phyloP scores from a whole-genome alignment of 208 protist species.

The Trichomonas tenax region DNA sequence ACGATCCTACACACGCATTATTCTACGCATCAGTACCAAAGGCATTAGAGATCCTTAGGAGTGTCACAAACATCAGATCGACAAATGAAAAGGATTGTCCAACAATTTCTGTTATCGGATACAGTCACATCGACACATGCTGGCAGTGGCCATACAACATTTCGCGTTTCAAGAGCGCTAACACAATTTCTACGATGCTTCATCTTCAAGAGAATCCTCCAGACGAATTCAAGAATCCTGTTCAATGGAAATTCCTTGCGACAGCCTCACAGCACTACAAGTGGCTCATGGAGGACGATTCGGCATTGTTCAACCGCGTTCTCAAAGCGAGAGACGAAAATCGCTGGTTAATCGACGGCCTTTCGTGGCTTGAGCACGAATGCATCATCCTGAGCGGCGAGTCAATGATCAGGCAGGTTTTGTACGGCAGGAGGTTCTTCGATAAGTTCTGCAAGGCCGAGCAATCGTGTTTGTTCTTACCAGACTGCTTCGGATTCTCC shows the following conservation, averaged over 20 bases:
- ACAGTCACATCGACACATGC: neutral
- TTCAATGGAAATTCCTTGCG: neutral
- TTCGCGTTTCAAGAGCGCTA: neutral
- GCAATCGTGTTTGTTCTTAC: neutral
- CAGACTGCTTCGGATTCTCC: neutral
- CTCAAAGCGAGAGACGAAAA: neutral
- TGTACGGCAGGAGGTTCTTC: neutral
- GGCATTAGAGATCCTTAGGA: neutral
- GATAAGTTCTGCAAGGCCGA: neutral
- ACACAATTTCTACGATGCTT: neutral
- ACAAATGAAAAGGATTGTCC: neutral
- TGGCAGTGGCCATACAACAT: neutral
- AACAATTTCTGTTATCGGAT: neutral
- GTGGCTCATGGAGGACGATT: neutral
- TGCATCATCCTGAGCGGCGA: neutral
- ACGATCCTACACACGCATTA: neutral
- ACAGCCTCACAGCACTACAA: neutral
- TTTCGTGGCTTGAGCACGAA: neutral
- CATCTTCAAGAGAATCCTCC: neutral
- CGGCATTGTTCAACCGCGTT: neutral
- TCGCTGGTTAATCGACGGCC: neutral
- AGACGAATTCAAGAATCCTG: neutral
- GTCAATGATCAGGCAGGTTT: constrained; percentile 15
- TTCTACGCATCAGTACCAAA: neutral
- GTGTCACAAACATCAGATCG: neutral